phyloP scores from a whole-genome alignment of 2,329 filamentous ascomycete species.

The Onygenales sp. region DNA sequence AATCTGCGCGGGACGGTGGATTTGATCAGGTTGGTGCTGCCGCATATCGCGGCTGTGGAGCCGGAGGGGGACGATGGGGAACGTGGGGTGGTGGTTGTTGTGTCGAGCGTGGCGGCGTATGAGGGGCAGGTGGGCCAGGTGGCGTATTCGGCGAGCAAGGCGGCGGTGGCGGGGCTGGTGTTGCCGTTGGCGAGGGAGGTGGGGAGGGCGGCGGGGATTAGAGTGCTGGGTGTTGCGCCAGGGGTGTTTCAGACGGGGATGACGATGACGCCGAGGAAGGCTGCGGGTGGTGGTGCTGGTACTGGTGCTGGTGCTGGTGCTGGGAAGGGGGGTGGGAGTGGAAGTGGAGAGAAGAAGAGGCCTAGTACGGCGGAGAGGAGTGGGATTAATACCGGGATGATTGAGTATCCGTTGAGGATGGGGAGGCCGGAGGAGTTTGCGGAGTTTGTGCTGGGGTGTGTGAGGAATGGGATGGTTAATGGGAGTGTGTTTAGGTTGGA shows the following conservation, averaged over 20 bases:
- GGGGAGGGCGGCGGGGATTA: slow-evolving; percentile 15
- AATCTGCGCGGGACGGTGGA: slow-evolving; percentile 19
- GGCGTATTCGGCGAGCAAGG: slow-evolving; percentile 19
- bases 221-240: slow-evolving; percentile 16
- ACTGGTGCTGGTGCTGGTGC: slow-evolving; percentile 4
- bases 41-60: slow-evolving; percentile 14
- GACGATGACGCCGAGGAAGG: slow-evolving; percentile 10
- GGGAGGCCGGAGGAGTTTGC: slow-evolving; percentile 17
- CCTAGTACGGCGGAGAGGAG: not conserved
- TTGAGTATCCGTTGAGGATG: slow-evolving; percentile 17
- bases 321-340: not conserved
- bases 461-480: slow-evolving; percentile 20
- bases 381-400: slow-evolving; percentile 12
- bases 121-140: slow-evolving; percentile 18
- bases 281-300: not conserved
- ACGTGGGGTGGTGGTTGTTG: slow-evolving; percentile 15
- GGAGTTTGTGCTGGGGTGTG: slow-evolving; percentile 14
- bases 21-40: slow-evolving; percentile 15
- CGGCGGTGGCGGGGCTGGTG: slow-evolving; percentile 15
- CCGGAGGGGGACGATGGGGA: slow-evolving; percentile 14
- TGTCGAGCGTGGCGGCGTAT: slow-evolving; percentile 16
- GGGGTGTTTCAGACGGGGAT: slow-evolving; percentile 17
- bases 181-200: slow-evolving; percentile 17
- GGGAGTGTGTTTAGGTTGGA: slow-evolving; percentile 16
- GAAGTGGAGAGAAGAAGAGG: slow-evolving; percentile 2